These are phyloP conservation scores for Theileria parva DNA, from an alignment of 169 alveolate genomes.

Conservation along the genomic window DNA sequence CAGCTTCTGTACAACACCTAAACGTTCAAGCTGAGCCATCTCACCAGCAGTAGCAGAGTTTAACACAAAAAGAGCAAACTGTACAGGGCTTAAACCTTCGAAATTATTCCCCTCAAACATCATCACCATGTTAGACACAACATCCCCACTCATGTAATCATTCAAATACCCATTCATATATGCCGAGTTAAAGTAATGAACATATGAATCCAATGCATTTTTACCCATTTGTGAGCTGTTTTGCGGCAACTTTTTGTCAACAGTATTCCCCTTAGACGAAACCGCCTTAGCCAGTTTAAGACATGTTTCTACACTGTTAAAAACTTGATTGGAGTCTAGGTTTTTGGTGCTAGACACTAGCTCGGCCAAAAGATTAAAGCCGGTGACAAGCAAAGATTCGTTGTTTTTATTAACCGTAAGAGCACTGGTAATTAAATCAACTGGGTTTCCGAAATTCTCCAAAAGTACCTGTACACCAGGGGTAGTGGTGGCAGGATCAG, in stretches of 20 bases:
- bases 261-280: not conserved
- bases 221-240: not conserved
- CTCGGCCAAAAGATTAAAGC: conserved; percentile 46
- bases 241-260: conserved; percentile 25
- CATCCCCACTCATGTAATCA: conserved; percentile 22
- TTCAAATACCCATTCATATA: conserved; percentile 9
- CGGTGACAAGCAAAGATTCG: conserved; percentile 53
- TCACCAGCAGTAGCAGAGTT: conserved; percentile 33
- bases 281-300: conserved; percentile 32
- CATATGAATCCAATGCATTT: conserved; percentile 16
- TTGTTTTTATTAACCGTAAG: conserved; percentile 41
- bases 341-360: conserved; percentile 19
- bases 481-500: not conserved
- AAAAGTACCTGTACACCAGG: not conserved
- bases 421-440: not conserved
- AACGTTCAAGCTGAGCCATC: conserved; percentile 46
- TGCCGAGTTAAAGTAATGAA: conserved; percentile 19
- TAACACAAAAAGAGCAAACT: conserved; percentile 36
- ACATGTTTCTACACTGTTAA: conserved; percentile 31
- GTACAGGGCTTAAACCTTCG: conserved; percentile 41
- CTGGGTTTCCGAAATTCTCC: not conserved
- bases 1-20: conserved; percentile 66
- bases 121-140: conserved; percentile 35
- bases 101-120: conserved; percentile 21
- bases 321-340: conserved; percentile 9